A percentile compares a stretch with the other conserved stretches of the same genome.
Evolutionary conservation across 345 rosid species (phyloP).

Genomic region (Brassica carinata): DNA sequence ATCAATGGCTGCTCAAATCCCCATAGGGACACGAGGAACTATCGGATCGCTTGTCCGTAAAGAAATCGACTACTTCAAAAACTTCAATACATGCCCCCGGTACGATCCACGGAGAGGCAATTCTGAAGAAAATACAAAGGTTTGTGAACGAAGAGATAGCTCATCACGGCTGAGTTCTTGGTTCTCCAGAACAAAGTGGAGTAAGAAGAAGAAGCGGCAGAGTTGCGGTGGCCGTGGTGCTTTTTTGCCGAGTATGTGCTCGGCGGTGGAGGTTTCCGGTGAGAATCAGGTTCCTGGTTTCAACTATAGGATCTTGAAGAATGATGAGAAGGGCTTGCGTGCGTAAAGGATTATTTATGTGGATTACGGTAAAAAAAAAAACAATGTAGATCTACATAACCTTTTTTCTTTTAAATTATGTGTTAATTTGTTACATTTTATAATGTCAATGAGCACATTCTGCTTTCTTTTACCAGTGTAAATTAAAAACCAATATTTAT

Average conservation of each 20-base stretch:
- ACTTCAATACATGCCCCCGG: constrained; percentile 31
- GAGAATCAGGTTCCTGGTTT: constrained; percentile 32
- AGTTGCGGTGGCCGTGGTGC: constrained; percentile 17
- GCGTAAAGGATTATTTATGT: constrained; percentile 5
- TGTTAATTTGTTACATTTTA: neutral
- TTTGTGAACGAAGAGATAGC: constrained; percentile 27
- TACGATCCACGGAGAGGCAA: constrained; percentile 16
- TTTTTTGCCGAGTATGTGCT: constrained; percentile 58
- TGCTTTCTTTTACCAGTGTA: neutral
- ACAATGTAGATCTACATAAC: neutral
- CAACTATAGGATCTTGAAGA: constrained; percentile 63
- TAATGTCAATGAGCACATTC: constrained; percentile 19
- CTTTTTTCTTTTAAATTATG: neutral
- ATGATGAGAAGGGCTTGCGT: constrained; percentile 37
- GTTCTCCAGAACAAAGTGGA: constrained; percentile 47
- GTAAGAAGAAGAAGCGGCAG: constrained; percentile 60
- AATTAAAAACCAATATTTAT: neutral
- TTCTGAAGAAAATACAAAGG: neutral
- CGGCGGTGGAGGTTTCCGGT: constrained; percentile 55
- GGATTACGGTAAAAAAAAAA: constrained; percentile 19
- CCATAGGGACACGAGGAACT: constrained; percentile 80
- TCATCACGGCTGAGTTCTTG: constrained; percentile 54
- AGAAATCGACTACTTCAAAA: constrained; percentile 74
- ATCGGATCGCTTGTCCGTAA: constrained; percentile 75
- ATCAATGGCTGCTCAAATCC: constrained; percentile 54